A percentile compares a stretch with the other conserved stretches of the same genome.
Evolutionary conservation across 306 rosid species (phyloP).

Genomic region (Prosopis cineraria): DNA sequence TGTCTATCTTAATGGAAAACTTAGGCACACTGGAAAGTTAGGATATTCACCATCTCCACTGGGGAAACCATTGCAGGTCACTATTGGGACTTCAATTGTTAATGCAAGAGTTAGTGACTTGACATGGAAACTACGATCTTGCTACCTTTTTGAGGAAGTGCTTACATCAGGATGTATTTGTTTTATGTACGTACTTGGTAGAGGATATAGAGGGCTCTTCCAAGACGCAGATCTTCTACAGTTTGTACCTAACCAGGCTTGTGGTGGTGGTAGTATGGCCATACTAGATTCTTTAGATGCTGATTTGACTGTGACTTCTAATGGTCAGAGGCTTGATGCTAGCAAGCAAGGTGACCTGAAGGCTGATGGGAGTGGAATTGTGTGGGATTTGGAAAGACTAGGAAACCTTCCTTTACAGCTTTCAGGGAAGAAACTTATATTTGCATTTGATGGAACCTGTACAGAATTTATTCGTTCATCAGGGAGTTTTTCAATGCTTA

Average conservation of each 20-base stretch:
- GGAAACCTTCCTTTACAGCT: slow-evolving; percentile 92
- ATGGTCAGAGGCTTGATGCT: slow-evolving; percentile 75
- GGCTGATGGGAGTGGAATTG: slow-evolving; percentile 98
- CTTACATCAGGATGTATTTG: slow-evolving; percentile 88
- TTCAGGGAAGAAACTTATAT: slow-evolving; percentile 92
- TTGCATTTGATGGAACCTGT: slow-evolving; percentile 96
- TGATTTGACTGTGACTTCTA: slow-evolving; percentile 68
- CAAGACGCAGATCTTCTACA: slow-evolving; percentile 97
- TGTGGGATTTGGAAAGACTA: slow-evolving; percentile 98
- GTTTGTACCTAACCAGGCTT: slow-evolving; percentile 97
- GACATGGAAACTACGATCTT: slow-evolving; percentile 93
- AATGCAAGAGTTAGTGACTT: slow-evolving; percentile 82
- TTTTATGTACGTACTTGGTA: slow-evolving; percentile 98
- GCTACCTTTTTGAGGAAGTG: slow-evolving; percentile 99
- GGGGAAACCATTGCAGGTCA: slow-evolving; percentile 93
- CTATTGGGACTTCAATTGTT: slow-evolving; percentile 76
- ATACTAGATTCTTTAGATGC: slow-evolving; percentile 94
- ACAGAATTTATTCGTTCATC: slow-evolving; percentile 75
- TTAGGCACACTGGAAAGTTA: slow-evolving; percentile 94
- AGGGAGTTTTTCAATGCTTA: slow-evolving; percentile 86
- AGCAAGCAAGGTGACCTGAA: slow-evolving; percentile 76
- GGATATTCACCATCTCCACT: slow-evolving; percentile 97
- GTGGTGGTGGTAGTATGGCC: slow-evolving; percentile 99
- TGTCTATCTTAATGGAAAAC: slow-evolving; percentile 93
- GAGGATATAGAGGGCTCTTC: slow-evolving; percentile 97